Conservation (phyloP, 352 stramenopile genomes). For the Pythium guiyangense region DNA sequence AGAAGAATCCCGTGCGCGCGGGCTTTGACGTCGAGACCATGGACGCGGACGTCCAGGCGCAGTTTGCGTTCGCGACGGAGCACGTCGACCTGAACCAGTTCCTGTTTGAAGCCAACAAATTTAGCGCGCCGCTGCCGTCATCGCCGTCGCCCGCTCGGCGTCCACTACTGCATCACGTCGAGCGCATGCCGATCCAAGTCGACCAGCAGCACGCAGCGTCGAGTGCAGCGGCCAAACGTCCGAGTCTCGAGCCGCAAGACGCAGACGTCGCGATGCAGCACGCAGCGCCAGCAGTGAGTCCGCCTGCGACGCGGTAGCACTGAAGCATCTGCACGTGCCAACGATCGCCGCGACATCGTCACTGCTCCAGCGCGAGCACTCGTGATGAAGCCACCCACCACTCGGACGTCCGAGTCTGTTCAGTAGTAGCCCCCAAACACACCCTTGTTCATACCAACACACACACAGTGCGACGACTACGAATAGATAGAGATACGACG, state of each 20-base stretch:
- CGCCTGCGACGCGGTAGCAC: background rate
- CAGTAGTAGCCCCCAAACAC: no score
- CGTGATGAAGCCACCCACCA: no score
- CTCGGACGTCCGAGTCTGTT: no score
- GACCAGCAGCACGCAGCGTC: background rate
- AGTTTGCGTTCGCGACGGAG: slow-evolving; percentile 50
- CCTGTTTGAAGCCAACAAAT: slow-evolving; percentile 62
- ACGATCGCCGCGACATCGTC: no score
- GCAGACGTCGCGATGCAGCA: background rate
- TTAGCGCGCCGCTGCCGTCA: slow-evolving; percentile 24
- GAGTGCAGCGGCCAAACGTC: background rate
- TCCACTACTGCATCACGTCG: background rate
- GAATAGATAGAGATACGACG: no score
- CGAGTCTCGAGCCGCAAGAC: no score
- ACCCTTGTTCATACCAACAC: no score
- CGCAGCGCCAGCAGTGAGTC: slow-evolving; percentile 1
- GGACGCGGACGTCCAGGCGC: slow-evolving; percentile 34
- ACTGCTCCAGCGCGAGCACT: no score
- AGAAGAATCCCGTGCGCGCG: slow-evolving; percentile 44
- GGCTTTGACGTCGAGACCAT: slow-evolving; percentile 66
- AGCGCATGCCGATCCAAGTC: slow-evolving; percentile 9
- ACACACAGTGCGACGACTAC: no score
- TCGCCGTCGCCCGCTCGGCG: background rate
- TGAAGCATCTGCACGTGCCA: no score
- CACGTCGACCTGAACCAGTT: slow-evolving; percentile 71